Evolutionary conservation across 306 rosid species (phyloP).

Genomic region (Ziziphus jujuba): DNA sequence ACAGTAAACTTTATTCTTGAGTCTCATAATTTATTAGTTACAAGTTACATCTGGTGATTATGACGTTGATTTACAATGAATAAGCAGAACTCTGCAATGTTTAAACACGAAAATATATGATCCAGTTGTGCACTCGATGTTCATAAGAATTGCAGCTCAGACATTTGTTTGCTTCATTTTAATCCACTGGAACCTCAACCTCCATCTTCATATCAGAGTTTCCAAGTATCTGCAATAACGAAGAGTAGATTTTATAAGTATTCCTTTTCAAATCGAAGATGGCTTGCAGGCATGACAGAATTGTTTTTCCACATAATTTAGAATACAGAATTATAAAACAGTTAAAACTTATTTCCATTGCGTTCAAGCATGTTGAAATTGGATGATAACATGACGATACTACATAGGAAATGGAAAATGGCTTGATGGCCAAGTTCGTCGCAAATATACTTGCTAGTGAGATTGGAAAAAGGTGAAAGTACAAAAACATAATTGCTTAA

Average conservation of each 20-base stretch:
- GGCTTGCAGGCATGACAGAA: not conserved
- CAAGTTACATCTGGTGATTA: constrained; percentile 5
- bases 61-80: constrained; percentile 10
- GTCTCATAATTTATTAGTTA: not conserved
- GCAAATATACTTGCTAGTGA: not conserved
- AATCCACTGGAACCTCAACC: constrained; percentile 70
- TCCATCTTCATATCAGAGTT: constrained; percentile 66
- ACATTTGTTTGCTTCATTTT: constrained; percentile 13
- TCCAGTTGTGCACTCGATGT: not conserved
- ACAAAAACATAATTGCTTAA: not conserved
- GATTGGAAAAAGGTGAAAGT: not conserved
- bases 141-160: constrained; percentile 14
- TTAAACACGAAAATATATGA: constrained; percentile 8
- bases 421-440: not conserved
- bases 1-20: not conserved
- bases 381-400: not conserved
- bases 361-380: constrained; percentile 7
- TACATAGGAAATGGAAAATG: not conserved
- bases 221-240: constrained; percentile 57
- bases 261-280: not conserved
- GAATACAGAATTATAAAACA: not conserved
- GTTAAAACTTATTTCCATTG: not conserved
- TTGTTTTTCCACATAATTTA: not conserved
- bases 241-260: not conserved
- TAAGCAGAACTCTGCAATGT: not conserved